Evolutionary conservation across 192 early-diverging fungal genomes (phyloP).

Genomic region (Ramicandelaber brevisporus): DNA sequence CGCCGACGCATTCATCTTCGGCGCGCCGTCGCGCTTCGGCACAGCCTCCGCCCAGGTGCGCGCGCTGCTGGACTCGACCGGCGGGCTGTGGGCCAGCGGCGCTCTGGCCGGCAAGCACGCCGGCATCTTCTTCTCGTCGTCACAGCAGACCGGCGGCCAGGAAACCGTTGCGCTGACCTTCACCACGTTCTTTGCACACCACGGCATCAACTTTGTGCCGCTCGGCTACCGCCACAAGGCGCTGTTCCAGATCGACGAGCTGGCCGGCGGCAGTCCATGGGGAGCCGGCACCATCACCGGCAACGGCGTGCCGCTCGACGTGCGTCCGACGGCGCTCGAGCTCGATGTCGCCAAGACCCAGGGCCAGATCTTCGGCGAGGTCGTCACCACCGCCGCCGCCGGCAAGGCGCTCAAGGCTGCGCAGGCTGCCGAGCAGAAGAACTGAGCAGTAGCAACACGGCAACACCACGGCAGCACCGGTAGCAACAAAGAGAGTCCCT

Average conservation of each 20-base stretch:
- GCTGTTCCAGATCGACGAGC: conserved; percentile 27
- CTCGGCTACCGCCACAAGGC: conserved; percentile 24
- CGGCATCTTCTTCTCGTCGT: conserved; percentile 48
- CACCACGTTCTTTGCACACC: conserved; percentile 42
- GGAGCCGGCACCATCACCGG: conserved; percentile 37
- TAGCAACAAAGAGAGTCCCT: too few relatives aligned
- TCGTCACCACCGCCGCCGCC: too few relatives aligned
- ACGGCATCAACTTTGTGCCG: conserved; percentile 57
- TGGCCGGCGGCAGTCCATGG: conserved; percentile 37
- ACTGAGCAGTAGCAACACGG: too few relatives aligned
- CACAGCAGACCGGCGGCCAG: conserved; percentile 53
- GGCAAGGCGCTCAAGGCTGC: too few relatives aligned
- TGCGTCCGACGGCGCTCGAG: conserved; percentile 27
- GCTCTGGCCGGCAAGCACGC: conserved; percentile 43
- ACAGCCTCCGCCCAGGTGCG: conserved; percentile 50
- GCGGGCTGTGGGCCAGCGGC: conserved; percentile 20
- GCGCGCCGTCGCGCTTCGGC: conserved; percentile 46
- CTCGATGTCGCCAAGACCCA: conserved; percentile 29
- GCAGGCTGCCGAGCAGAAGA: too few relatives aligned
- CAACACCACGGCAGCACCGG: too few relatives aligned
- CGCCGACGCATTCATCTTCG: conserved; percentile 43
- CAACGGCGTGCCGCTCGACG: conserved; percentile 35
- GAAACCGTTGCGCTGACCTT: conserved; percentile 42
- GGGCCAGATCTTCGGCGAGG: conserved; percentile 27
- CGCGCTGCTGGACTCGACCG: conserved; percentile 37